These are phyloP conservation scores for Misopates orontium DNA, from an alignment of 257 asterid species.

Conservation along the genomic window DNA sequence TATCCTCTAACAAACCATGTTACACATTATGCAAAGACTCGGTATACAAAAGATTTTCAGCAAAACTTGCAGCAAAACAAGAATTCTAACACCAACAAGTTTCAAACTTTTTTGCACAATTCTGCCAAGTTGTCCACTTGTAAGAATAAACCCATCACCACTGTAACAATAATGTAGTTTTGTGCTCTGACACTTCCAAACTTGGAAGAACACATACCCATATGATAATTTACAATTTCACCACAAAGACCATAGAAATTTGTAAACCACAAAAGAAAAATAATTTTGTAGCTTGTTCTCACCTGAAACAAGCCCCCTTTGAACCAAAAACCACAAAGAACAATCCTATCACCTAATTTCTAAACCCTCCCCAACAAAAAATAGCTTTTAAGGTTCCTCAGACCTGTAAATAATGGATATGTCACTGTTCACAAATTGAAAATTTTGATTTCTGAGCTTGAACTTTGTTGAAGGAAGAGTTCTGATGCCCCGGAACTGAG, in stretches of 20 bases:
- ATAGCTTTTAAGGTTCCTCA: conserved; percentile 6
- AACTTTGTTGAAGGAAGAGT: not conserved
- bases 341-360: conserved; percentile 29
- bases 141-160: conserved; percentile 10
- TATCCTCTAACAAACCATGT: no score
- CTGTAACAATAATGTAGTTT: conserved; percentile 15
- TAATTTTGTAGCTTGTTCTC: no score
- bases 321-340: conserved; percentile 30
- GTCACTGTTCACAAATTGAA: conserved; percentile 25
- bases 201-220: conserved; percentile 31
- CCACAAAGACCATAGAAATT: conserved; percentile 29
- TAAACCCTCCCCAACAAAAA: conserved; percentile 24
- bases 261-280: conserved; percentile 37
- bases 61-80: conserved; percentile 50
- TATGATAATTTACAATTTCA: conserved; percentile 54
- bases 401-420: conserved; percentile 36
- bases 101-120: conserved; percentile 1
- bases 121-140: not conserved
- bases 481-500: conserved; percentile 18
- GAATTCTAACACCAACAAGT: conserved; percentile 31
- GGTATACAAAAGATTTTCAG: conserved; percentile 41
- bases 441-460: conserved; percentile 13
- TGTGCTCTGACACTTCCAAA: conserved; percentile 29
- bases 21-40: no score
- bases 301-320: no score